Evolutionary conservation across 2,329 filamentous ascomycete genomes (phyloP).

Genomic region (Xylaria sp.): DNA sequence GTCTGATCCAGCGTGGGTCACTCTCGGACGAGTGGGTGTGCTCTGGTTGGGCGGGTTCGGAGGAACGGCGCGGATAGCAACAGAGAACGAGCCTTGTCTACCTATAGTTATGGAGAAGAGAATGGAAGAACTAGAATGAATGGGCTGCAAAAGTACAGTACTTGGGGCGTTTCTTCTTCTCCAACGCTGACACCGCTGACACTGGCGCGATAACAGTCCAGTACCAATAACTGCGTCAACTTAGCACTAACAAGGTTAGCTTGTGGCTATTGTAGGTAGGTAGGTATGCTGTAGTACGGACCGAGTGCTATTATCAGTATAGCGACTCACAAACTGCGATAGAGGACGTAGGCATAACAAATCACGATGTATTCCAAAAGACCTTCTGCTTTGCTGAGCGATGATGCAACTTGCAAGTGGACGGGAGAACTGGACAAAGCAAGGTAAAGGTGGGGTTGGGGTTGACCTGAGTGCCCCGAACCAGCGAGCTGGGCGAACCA

Average conservation of each 20-base stretch:
- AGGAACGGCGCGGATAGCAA: slow-evolving; percentile 42
- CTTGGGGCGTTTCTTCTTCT: too few species aligned
- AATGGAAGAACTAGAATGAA: slow-evolving; percentile 1
- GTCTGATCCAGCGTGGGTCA: slow-evolving; percentile 42
- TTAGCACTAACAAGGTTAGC: not conserved
- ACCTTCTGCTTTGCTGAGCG: not conserved
- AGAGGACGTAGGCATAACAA: not conserved
- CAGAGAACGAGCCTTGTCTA: slow-evolving; percentile 17
- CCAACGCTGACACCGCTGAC: not conserved
- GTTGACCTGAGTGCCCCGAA: not conserved
- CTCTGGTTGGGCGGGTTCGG: slow-evolving; percentile 49
- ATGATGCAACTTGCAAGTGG: slow-evolving; percentile 13
- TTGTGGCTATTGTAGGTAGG: not conserved
- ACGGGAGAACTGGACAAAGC: not conserved
- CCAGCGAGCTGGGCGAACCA: slow-evolving; percentile 13
- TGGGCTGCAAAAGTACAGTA: not conserved
- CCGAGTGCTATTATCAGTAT: not conserved
- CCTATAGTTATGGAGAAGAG: not conserved
- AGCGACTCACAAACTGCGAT: not conserved
- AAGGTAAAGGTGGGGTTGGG: not conserved
- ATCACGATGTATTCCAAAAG: not conserved
- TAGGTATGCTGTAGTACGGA: not conserved
- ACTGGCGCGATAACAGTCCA: not conserved
- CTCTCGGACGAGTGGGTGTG: slow-evolving; percentile 50
- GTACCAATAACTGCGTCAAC: not conserved